Evolutionary conservation across 2,329 filamentous ascomycete species (phyloP).

Genomic region (Hansfordia pulvinata): DNA sequence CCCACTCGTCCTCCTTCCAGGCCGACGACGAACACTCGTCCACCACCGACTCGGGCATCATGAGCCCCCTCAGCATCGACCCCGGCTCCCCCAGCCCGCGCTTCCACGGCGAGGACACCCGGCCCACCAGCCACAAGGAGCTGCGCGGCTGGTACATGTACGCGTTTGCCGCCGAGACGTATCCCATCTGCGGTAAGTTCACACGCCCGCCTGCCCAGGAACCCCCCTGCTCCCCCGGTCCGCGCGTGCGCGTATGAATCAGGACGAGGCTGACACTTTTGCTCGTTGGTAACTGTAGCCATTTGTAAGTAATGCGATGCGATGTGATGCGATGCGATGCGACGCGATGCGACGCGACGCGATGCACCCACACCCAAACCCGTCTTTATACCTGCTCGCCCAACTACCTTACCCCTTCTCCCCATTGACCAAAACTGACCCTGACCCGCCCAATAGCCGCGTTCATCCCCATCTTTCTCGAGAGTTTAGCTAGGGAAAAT

Average conservation of each 20-base stretch:
- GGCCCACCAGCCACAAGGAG: constrained; percentile 80
- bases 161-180: constrained; percentile 91
- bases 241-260: too few species aligned
- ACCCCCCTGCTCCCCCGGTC: too few species aligned
- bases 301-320: constrained; percentile 8
- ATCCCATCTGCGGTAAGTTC: constrained; percentile 76
- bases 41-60: constrained; percentile 21
- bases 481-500: constrained; percentile 84
- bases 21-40: constrained; percentile 56
- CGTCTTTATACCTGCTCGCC: constrained; percentile 1
- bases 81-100: constrained; percentile 24
- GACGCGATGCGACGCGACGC: constrained; percentile 1
- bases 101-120: constrained; percentile 74
- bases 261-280: not conserved
- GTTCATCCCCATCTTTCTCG: constrained; percentile 90
- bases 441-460: constrained; percentile 42
- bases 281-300: constrained; percentile 1
- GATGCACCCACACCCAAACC: constrained; percentile 4
- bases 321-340: too few species aligned
- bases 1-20: constrained; percentile 50
- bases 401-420: not conserved
- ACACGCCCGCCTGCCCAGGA: constrained; percentile 1
- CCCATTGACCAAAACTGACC: constrained; percentile 1
- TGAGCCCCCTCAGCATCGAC: constrained; percentile 23
- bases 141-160: constrained; percentile 92